These are phyloP conservation scores for Moringa oleifera DNA, from an alignment of 345 rosid species.

Conservation along the genomic window DNA sequence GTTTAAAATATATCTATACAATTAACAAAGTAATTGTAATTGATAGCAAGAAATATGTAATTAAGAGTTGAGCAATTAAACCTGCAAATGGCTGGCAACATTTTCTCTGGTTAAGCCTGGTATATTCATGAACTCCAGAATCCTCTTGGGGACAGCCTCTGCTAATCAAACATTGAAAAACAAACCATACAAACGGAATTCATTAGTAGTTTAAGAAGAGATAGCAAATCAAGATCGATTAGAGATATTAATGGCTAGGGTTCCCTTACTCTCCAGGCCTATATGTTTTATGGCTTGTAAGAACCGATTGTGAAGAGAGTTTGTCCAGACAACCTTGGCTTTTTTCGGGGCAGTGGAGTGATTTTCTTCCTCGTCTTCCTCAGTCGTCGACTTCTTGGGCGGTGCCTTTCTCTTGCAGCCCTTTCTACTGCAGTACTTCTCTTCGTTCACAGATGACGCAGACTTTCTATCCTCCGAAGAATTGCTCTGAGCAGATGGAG, in stretches of 20 bases:
- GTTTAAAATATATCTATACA: background rate
- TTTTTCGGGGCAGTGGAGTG: constrained; percentile 28
- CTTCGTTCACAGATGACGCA: constrained; percentile 14
- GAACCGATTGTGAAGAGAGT: constrained; percentile 52
- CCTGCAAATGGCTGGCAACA: constrained; percentile 81
- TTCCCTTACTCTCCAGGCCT: constrained; percentile 60
- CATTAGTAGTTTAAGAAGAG: background rate
- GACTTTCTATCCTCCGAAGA: constrained; percentile 5
- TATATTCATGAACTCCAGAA: constrained; percentile 62
- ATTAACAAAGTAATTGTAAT: too few species aligned
- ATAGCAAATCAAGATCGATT: too few species aligned
- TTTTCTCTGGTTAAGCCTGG: constrained; percentile 74
- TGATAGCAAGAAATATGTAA: background rate
- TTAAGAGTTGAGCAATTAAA: constrained; percentile 15
- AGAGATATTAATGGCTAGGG: background rate
- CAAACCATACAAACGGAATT: background rate
- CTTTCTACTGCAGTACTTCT: background rate
- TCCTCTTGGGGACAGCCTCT: constrained; percentile 80
- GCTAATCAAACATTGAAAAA: constrained; percentile 14
- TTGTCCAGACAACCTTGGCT: constrained; percentile 58
- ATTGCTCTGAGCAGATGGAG: background rate
- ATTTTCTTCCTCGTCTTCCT: constrained; percentile 14
- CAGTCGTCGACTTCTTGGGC: constrained; percentile 10
- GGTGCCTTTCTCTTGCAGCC: constrained; percentile 10
- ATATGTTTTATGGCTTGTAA: constrained; percentile 50